Base-by-base conservation (phyloP, 1,284 basidiomycete species). In the Pyrrhoderma lamaoense region DNA sequence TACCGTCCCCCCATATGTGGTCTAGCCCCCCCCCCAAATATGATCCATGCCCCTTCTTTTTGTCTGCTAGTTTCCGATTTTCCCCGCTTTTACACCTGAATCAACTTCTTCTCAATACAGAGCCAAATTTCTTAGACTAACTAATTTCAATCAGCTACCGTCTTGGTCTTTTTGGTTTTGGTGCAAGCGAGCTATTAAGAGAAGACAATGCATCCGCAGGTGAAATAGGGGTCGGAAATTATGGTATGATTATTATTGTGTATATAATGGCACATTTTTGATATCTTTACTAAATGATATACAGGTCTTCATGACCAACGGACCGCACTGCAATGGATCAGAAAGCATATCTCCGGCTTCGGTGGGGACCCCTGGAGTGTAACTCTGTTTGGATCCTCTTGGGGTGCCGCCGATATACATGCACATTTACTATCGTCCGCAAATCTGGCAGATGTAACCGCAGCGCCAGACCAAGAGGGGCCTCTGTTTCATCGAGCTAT, bases 151-250 rank as follows among this genome's bases (percentile, higher is more conserved):
- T 16, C 56, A 88, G 85, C 64, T 88, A 79, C 64, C 84, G 85
- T n/a, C 66, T 88, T 18, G 85, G 85, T 42, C 65, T 88, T 37
- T 75, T 88, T 59, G 85, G 85, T 22, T 86, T 79, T 53, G 85
- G 82, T 22, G 80, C 81, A 8, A 78, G 76, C 54, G 70, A 73
- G 22, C 72, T 75, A 45, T 70, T 89, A 49, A 72, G 72, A 39
- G 82, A 84, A 53, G 84, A 85, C 60, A 85, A 85, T 64, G 68
- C 69, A 49, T 62, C 65, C 31, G 74, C 71, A 22, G 82, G 81
- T 27, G 81, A 85, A 45, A 73, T 77, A 48, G 85, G 83, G n/a
- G 78, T 79, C 16, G 85, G 85, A 18, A 88, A 88, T 65, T 88
- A 85, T 59, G 85, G 84, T 79, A 59, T 36, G 73, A 16, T 31